These are phyloP conservation scores for Fusarium sp. DNA, from an alignment of 2,329 filamentous ascomycete genomes.

Conservation along the genomic window DNA sequence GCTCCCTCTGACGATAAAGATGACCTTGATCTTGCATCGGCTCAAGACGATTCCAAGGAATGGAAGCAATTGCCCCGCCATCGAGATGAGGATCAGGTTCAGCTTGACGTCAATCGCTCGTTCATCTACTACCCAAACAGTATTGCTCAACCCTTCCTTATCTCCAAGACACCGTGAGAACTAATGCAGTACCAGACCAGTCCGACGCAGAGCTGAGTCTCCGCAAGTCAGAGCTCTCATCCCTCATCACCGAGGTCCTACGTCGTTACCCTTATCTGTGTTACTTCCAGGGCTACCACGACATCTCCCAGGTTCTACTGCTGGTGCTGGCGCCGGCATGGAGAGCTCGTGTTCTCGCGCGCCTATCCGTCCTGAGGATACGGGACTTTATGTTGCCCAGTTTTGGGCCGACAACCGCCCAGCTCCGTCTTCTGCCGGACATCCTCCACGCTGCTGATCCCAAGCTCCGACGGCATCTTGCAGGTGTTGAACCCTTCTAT, in stretches of 20 bases:
- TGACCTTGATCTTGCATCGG: slow-evolving; percentile 9
- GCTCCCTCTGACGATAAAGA: slow-evolving; percentile 28
- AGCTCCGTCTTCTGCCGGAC: slow-evolving; percentile 87
- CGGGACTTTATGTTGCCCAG: slow-evolving; percentile 97
- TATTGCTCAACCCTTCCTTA: slow-evolving; percentile 52
- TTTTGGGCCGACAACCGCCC: slow-evolving; percentile 81
- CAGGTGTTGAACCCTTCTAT: slow-evolving; percentile 86
- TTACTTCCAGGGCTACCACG: slow-evolving; percentile 99
- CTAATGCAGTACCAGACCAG: slow-evolving; percentile 63
- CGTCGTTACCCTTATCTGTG: slow-evolving; percentile 84
- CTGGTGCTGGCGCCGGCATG: slow-evolving; percentile 78
- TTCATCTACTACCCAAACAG: slow-evolving; percentile 95
- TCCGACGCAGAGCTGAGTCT: slow-evolving; percentile 74
- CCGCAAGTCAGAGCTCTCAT: slow-evolving; percentile 81
- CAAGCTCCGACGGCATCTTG: slow-evolving; percentile 78
- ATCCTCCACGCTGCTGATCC: slow-evolving; percentile 81
- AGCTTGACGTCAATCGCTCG: slow-evolving; percentile 92
- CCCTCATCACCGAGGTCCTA: slow-evolving; percentile 83
- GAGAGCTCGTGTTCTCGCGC: slow-evolving; percentile 74
- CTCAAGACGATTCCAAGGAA: slow-evolving; percentile 38
- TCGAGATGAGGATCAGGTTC: slow-evolving; percentile 89
- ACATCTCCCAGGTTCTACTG: slow-evolving; percentile 95
- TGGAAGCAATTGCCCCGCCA: slow-evolving; percentile 80
- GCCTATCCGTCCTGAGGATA: slow-evolving; percentile 90
- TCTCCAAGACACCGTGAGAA: not conserved